phyloP scores from a whole-genome alignment of 2,329 filamentous ascomycete genomes.

The Arthrobotrys conoides region DNA sequence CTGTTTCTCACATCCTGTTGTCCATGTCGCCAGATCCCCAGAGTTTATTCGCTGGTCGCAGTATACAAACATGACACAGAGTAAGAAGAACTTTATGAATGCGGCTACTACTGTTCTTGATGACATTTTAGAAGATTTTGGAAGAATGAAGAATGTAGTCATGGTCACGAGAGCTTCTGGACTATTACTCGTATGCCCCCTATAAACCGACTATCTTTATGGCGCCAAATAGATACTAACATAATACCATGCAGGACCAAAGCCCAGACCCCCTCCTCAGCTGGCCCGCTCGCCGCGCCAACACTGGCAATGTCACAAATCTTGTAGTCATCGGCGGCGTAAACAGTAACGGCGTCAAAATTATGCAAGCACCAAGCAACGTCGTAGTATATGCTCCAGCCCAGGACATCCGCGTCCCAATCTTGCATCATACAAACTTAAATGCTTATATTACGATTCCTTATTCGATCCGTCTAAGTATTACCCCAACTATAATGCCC shows the following conservation, averaged over 20 bases:
- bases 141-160: constrained; percentile 28
- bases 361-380: constrained; percentile 33
- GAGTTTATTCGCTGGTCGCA: constrained; percentile 46
- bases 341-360: constrained; percentile 19
- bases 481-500: not conserved
- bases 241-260: constrained; percentile 5
- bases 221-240: not conserved
- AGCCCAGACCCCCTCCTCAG: constrained; percentile 29
- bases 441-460: constrained; percentile 9
- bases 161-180: constrained; percentile 48
- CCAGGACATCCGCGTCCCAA: constrained; percentile 19
- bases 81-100: constrained; percentile 42
- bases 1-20: constrained; percentile 31
- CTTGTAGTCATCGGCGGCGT: constrained; percentile 42
- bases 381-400: constrained; percentile 29
- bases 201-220: not conserved
- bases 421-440: not conserved
- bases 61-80: constrained; percentile 13
- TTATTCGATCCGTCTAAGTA: constrained; percentile 46
- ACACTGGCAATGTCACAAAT: constrained; percentile 32
- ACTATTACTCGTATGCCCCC: constrained; percentile 18
- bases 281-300: constrained; percentile 43
- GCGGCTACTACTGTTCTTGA: constrained; percentile 31
- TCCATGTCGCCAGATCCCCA: constrained; percentile 12
- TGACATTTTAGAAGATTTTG: constrained; percentile 44